Percentiles rank a stretch among this genome's conserved stretches.
phyloP scores from a whole-genome alignment of 2,329 filamentous ascomycete genomes.

The Calonectria pteridis region DNA sequence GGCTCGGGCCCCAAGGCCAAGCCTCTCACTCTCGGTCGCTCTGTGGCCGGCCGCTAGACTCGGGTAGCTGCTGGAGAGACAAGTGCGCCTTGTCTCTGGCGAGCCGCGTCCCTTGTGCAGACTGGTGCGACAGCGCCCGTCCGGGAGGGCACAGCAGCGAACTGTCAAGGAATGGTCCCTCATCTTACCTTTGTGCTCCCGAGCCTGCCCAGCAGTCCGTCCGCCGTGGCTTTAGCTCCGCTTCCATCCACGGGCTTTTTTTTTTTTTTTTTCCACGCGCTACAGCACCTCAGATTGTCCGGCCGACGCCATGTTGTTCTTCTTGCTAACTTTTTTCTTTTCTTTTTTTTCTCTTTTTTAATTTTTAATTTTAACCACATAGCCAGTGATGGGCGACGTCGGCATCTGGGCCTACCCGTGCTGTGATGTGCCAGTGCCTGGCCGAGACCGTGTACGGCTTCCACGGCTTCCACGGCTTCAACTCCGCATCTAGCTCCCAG shows the following conservation, averaged over 20 bases:
- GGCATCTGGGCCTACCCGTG: background rate
- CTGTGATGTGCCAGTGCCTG: background rate
- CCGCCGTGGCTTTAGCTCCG: background rate
- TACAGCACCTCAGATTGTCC: background rate
- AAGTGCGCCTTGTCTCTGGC: background rate
- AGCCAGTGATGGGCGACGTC: background rate
- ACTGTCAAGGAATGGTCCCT: background rate
- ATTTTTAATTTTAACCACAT: background rate
- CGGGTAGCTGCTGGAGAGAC: slow-evolving; percentile 17
- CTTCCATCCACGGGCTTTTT: background rate
- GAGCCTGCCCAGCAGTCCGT: background rate
- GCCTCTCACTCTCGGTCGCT: background rate
- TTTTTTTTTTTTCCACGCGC: background rate
- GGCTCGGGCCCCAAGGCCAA: background rate
- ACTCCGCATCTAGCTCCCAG: background rate
- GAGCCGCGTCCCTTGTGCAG: background rate
- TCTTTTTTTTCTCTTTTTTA: background rate
- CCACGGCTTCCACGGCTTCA: background rate
- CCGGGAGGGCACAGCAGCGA: background rate
- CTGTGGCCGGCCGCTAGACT: background rate
- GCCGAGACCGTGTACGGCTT: background rate
- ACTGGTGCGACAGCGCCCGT: background rate
- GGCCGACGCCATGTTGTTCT: background rate
- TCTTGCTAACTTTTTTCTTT: background rate
- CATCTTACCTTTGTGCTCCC: background rate